These are phyloP conservation scores for Simplicillium sp. DNA, from an alignment of 2,329 filamentous ascomycete genomes.

Conservation along the genomic window DNA sequence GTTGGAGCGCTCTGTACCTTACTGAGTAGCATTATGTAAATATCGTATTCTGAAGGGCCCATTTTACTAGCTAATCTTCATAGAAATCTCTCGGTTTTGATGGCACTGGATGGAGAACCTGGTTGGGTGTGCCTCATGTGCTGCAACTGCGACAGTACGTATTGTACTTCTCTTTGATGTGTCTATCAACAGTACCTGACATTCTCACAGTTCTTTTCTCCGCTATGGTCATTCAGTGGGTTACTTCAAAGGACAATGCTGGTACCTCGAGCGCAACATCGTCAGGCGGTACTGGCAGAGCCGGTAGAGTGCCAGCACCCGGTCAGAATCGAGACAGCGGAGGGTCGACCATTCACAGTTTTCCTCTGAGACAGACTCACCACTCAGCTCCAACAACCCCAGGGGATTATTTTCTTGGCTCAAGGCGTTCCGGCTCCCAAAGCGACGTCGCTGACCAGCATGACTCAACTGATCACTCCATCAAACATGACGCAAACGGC, in stretches of 20 bases:
- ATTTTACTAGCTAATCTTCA: too few relatives aligned
- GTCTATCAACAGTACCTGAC: neutral
- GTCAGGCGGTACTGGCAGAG: slow-evolving; percentile 3
- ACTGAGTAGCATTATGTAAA: slow-evolving; percentile 45
- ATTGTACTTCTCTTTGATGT: neutral
- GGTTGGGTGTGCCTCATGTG: slow-evolving; percentile 58
- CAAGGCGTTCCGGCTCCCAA: too few relatives aligned
- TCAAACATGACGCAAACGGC: too few relatives aligned
- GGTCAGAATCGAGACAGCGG: neutral
- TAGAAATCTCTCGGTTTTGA: slow-evolving; percentile 50
- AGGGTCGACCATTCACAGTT: neutral
- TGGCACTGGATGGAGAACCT: slow-evolving; percentile 49
- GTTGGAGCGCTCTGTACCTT: slow-evolving; percentile 48
- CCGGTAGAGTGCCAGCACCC: slow-evolving; percentile 1
- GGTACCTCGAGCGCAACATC: slow-evolving; percentile 17
- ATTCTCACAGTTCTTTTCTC: slow-evolving; percentile 46
- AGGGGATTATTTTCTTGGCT: neutral
- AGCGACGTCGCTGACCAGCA: too few relatives aligned
- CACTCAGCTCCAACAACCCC: slow-evolving; percentile 4
- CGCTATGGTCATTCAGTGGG: slow-evolving; percentile 53
- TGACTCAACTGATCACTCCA: too few relatives aligned
- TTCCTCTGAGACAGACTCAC: neutral
- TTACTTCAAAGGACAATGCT: slow-evolving; percentile 37
- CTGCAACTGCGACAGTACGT: slow-evolving; percentile 53
- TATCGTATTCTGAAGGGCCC: too few relatives aligned